These are phyloP conservation scores for Physcia stellaris DNA, from an alignment of 495 filamentous ascomycete species.

Conservation along the genomic window DNA sequence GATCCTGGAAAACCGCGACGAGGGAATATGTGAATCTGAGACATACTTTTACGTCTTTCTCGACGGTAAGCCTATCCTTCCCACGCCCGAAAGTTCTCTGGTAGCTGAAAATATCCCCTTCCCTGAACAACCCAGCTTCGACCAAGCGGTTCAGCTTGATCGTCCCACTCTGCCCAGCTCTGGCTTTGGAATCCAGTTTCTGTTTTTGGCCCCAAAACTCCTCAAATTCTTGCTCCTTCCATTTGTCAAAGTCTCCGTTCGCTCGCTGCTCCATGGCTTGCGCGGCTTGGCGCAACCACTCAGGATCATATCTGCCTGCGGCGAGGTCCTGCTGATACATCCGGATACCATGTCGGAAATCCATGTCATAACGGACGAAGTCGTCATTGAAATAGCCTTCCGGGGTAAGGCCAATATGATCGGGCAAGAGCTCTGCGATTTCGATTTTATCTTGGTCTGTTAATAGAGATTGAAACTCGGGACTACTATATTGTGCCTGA, in stretches of 20 bases:
- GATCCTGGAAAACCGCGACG: neutral
- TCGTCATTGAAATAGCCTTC: slow-evolving; percentile 26
- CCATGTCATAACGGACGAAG: slow-evolving; percentile 36
- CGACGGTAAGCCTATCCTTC: slow-evolving; percentile 22
- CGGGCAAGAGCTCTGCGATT: slow-evolving; percentile 43
- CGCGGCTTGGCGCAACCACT: slow-evolving; percentile 54
- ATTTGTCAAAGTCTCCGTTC: slow-evolving; percentile 57
- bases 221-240: slow-evolving; percentile 52
- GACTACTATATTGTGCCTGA: no score
- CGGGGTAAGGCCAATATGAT: slow-evolving; percentile 25
- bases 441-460: slow-evolving; percentile 39
- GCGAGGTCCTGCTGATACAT: slow-evolving; percentile 47
- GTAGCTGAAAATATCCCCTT: slow-evolving; percentile 39
- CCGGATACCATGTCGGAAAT: slow-evolving; percentile 34
- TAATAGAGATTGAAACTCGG: slow-evolving; percentile 44
- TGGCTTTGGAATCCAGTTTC: slow-evolving; percentile 22
- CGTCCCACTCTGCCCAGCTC: slow-evolving; percentile 34
- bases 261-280: slow-evolving; percentile 45
- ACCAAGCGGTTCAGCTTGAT: slow-evolving; percentile 35
- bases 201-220: slow-evolving; percentile 58
- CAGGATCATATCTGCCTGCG: slow-evolving; percentile 45
- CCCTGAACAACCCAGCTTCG: slow-evolving; percentile 30
- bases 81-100: slow-evolving; percentile 21
- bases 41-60: slow-evolving; percentile 36
- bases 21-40: no score